A percentile compares a stretch with the other conserved stretches of the same genome.
These are phyloP conservation scores for Somion occarium DNA, from an alignment of 1,284 basidiomycete genomes.

Conservation along the genomic window DNA sequence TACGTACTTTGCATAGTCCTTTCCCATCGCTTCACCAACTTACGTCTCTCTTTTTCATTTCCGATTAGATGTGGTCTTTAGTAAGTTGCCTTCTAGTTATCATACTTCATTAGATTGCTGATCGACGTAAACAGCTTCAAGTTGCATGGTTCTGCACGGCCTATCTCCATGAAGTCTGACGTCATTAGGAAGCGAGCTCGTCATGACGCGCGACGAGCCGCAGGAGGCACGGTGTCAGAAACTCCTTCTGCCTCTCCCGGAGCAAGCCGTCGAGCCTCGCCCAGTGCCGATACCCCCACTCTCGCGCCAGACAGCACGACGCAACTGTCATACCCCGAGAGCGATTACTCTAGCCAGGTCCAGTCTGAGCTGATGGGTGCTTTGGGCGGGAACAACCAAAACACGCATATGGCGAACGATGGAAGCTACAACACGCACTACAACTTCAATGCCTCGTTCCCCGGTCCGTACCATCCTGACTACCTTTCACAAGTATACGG, in stretches of 20 bases:
- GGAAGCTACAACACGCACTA: slow-evolving; percentile 26
- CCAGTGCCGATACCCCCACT: slow-evolving; percentile 57
- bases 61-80: slow-evolving; percentile 42
- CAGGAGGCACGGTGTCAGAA: slow-evolving; percentile 40
- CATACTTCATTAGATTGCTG: slow-evolving; percentile 31
- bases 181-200: slow-evolving; percentile 79
- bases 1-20: slow-evolving; percentile 35
- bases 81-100: slow-evolving; percentile 32
- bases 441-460: slow-evolving; percentile 35
- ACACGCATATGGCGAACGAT: slow-evolving; percentile 20
- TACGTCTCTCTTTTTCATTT: slow-evolving; percentile 8
- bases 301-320: slow-evolving; percentile 62
- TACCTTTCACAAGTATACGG: slow-evolving; percentile 46
- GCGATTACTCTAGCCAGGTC: slow-evolving; percentile 26
- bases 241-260: slow-evolving; percentile 69
- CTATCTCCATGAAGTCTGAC: slow-evolving; percentile 84
- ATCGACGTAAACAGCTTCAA: slow-evolving; percentile 50
- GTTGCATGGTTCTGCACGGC: slow-evolving; percentile 73
- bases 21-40: slow-evolving; percentile 7
- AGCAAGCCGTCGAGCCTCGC: slow-evolving; percentile 67
- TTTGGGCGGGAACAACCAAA: slow-evolving; percentile 41
- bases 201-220: slow-evolving; percentile 57
- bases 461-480: slow-evolving; percentile 71
- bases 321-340: slow-evolving; percentile 39
- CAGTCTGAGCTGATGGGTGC: slow-evolving; percentile 63